phyloP scores from a whole-genome alignment of 1,139 yeast species.

The Saccharomyces hybrid region DNA sequence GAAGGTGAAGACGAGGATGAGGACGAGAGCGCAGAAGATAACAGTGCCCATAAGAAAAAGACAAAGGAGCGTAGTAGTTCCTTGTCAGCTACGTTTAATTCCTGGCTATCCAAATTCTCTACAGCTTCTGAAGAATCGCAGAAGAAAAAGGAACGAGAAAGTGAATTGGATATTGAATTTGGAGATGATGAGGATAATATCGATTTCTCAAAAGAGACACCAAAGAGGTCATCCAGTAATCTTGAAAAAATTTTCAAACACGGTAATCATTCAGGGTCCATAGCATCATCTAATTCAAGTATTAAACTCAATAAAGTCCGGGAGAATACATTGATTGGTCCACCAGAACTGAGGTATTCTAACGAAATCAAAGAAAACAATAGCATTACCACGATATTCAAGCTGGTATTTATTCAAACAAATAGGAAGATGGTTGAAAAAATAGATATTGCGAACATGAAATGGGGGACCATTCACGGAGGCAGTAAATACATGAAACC shows the following conservation, averaged over 20 bases:
- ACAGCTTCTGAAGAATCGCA: not conserved
- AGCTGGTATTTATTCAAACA: conserved; percentile 1
- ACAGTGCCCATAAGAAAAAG: not conserved
- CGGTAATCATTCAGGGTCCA: not conserved
- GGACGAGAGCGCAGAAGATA: not conserved
- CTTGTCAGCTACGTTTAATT: conserved; percentile 6
- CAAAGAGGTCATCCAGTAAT: not conserved
- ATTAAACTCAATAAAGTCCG: conserved; percentile 1
- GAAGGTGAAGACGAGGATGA: not conserved
- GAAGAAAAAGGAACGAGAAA: not conserved
- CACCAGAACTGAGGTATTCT: conserved; percentile 6
- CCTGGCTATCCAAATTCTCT: conserved; percentile 12
- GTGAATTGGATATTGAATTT: not conserved
- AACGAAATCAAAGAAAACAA: not conserved
- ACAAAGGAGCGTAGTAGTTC: not conserved
- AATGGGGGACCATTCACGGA: conserved; percentile 8
- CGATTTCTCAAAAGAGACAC: not conserved
- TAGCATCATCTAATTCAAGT: conserved; percentile 1
- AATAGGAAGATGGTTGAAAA: conserved; percentile 1
- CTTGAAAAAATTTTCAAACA: not conserved
- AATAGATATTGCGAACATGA: conserved; percentile 6
- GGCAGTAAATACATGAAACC: not conserved
- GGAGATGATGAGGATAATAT: not conserved
- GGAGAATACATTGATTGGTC: not conserved
- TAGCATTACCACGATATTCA: conserved; percentile 1